These are phyloP conservation scores for Colletotrichum cordylinicola DNA, from an alignment of 2,329 filamentous ascomycete genomes.

Conservation along the genomic window DNA sequence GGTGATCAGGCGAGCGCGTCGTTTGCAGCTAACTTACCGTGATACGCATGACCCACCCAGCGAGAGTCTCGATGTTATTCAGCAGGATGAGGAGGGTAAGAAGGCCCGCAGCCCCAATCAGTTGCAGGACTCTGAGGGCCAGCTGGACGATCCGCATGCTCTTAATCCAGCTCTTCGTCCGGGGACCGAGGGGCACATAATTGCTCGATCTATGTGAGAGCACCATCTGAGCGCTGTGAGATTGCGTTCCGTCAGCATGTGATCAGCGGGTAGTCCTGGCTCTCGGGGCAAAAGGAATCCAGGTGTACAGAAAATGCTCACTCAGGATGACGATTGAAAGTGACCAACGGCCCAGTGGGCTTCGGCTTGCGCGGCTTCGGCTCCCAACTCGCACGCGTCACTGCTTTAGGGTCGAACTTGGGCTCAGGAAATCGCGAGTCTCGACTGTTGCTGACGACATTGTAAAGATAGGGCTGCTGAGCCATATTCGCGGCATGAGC, in stretches of 20 bases:
- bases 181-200: constrained; percentile 70
- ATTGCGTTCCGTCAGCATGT: neutral
- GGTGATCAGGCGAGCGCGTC: neutral
- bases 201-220: constrained; percentile 66
- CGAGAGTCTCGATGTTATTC: constrained; percentile 65
- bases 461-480: constrained; percentile 75
- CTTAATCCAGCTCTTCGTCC: constrained; percentile 75
- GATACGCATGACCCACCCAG: constrained; percentile 79
- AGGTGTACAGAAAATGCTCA: constrained; percentile 46
- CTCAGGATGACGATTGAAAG: constrained; percentile 89
- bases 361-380: constrained; percentile 67
- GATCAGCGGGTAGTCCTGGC: neutral
- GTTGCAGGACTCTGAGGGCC: constrained; percentile 67
- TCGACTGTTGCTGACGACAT: constrained; percentile 54
- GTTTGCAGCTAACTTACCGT: constrained; percentile 61
- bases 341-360: constrained; percentile 76
- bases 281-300: neutral
- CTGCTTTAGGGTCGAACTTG: constrained; percentile 85
- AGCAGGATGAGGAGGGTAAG: constrained; percentile 81
- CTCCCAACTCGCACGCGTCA: constrained; percentile 80
- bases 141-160: constrained; percentile 74
- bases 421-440: constrained; percentile 59
- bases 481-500: constrained; percentile 30
- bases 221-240: constrained; percentile 63
- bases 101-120: constrained; percentile 73